Evolutionary conservation across 148 eudicot genomes (phyloP).

Genomic region (Chenopodium formosanum): DNA sequence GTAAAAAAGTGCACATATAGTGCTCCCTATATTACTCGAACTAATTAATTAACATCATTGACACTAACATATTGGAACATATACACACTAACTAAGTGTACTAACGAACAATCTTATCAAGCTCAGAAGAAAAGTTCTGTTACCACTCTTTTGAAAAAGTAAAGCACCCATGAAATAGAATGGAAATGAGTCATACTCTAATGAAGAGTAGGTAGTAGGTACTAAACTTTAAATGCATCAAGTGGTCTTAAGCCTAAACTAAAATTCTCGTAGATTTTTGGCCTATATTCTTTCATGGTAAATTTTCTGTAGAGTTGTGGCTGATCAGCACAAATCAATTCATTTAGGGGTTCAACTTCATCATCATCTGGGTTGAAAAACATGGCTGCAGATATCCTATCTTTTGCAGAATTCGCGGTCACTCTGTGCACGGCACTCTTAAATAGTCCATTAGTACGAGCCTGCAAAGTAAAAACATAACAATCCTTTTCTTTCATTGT

Average conservation of each 20-base stretch:
- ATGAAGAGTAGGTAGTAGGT: too few relatives aligned
- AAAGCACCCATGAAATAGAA: too few relatives aligned
- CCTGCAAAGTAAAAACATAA: neutral
- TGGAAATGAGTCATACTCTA: too few relatives aligned
- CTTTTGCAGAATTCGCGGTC: conserved; percentile 24
- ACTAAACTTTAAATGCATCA: conserved; percentile 1
- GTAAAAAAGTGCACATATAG: too few relatives aligned
- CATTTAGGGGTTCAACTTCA: conserved; percentile 29
- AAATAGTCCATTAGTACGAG: neutral
- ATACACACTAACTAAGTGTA: too few relatives aligned
- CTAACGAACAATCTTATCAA: too few relatives aligned
- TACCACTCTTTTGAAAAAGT: too few relatives aligned
- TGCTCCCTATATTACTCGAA: too few relatives aligned
- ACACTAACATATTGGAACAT: too few relatives aligned
- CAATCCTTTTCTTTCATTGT: neutral
- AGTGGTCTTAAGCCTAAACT: neutral
- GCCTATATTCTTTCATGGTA: neutral
- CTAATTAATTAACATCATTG: too few relatives aligned
- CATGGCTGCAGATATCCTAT: conserved; percentile 34
- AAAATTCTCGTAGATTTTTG: neutral
- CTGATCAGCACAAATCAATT: conserved; percentile 20
- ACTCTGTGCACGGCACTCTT: neutral
- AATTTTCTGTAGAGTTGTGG: conserved; percentile 36
- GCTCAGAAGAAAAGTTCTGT: too few relatives aligned
- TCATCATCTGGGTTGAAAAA: conserved; percentile 28